Evolutionary conservation across 371 early-diverging fungal genomes (phyloP).

Genomic region (Mucor velutinosus): DNA sequence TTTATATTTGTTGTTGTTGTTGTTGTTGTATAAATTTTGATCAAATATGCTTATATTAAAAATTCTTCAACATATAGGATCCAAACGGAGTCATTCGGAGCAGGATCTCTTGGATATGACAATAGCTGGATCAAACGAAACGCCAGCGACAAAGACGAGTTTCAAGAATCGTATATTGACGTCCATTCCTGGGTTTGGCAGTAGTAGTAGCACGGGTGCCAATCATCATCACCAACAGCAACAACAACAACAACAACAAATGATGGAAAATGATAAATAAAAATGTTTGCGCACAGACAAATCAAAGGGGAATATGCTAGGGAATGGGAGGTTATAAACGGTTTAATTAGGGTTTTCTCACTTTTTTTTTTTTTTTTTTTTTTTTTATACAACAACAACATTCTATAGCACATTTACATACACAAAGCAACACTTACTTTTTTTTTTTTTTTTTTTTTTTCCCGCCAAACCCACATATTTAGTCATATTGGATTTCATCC

Average conservation of each 20-base stretch:
- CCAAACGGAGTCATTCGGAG: slow-evolving; percentile 41
- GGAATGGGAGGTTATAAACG: slow-evolving; percentile 1
- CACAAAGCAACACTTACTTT: not conserved
- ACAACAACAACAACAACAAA: not conserved
- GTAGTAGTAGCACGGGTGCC: slow-evolving; percentile 10
- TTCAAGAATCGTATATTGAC: slow-evolving; percentile 33
- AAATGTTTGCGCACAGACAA: slow-evolving; percentile 10
- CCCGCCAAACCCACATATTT: slow-evolving; percentile 3
- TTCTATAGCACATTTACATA: not conserved
- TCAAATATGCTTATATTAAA: slow-evolving; percentile 19
- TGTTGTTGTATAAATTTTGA: slow-evolving; percentile 1
- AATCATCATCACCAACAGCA: slow-evolving; percentile 4
- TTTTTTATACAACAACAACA: not conserved
- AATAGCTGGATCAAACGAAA: not conserved
- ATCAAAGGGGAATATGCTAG: not conserved
- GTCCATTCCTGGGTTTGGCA: slow-evolving; percentile 24
- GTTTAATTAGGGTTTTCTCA: not conserved
- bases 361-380: not conserved
- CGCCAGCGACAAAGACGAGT: not conserved
- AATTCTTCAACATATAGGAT: slow-evolving; percentile 16
- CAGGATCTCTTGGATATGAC: slow-evolving; percentile 36
- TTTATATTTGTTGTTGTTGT: slow-evolving; percentile 14
- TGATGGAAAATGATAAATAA: not conserved
- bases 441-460: not conserved
- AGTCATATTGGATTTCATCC: not conserved